Evolutionary conservation across 495 filamentous ascomycete genomes (phyloP).

Genomic region (Neurospora sp.): DNA sequence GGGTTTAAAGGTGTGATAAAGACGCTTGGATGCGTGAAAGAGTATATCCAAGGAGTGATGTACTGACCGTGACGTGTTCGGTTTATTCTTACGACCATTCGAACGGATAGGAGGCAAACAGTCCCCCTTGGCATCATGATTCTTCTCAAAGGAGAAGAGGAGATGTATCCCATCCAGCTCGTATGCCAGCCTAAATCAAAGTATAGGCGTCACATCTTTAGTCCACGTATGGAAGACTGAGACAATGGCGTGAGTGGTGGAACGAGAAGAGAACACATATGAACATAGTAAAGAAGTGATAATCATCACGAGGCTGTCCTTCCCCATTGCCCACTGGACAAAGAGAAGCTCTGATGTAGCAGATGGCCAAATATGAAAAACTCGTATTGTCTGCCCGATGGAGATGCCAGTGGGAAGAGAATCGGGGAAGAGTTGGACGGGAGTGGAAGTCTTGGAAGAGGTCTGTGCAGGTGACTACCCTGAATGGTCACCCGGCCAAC

Average conservation of each 20-base stretch:
- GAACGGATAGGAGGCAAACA: neutral
- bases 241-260: neutral
- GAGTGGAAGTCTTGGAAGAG: neutral
- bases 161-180: neutral
- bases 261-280: neutral
- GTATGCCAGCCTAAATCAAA: no score
- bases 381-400: neutral
- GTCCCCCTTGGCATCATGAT: neutral
- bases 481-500: neutral
- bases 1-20: neutral
- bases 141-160: neutral
- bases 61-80: neutral
- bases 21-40: neutral
- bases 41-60: neutral
- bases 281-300: neutral
- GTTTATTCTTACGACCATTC: no score
- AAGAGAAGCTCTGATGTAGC: neutral
- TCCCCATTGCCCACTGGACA: neutral
- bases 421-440: neutral
- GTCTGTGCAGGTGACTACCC: neutral
- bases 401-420: neutral
- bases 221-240: neutral
- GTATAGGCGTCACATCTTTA: neutral
- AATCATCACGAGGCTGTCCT: neutral
- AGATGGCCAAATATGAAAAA: neutral